These are phyloP conservation scores for Aureobasidium sp. DNA, from an alignment of 2,329 filamentous ascomycete genomes.

Conservation along the genomic window DNA sequence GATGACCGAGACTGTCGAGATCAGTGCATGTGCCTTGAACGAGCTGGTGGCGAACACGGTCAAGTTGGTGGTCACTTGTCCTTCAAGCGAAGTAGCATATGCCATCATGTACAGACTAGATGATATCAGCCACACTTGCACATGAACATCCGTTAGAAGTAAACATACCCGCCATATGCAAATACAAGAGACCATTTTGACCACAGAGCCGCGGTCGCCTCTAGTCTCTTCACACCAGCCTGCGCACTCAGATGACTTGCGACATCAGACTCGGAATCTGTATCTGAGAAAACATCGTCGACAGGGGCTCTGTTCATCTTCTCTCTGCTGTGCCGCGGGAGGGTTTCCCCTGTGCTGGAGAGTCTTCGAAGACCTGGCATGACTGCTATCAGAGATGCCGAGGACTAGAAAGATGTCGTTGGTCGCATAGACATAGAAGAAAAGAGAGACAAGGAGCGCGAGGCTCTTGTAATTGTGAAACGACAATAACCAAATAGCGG, in stretches of 20 bases:
- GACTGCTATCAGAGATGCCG: conserved; percentile 10
- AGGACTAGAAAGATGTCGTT: not conserved
- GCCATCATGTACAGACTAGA: conserved; percentile 46
- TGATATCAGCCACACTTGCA: not conserved
- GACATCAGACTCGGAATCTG: conserved; percentile 7
- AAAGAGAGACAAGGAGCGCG: not conserved
- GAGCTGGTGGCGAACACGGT: conserved; percentile 58
- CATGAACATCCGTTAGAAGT: not conserved
- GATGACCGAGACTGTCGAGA: conserved; percentile 56
- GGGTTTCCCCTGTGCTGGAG: conserved; percentile 6
- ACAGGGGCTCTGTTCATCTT: not conserved
- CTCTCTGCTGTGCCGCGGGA: not conserved
- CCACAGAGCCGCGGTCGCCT: conserved; percentile 42
- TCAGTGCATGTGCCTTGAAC: conserved; percentile 55
- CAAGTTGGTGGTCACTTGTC: conserved; percentile 53
- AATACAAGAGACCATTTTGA: conserved; percentile 37
- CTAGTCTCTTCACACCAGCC: conserved; percentile 40
- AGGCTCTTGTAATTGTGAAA: not conserved
- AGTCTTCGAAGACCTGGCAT: conserved; percentile 11
- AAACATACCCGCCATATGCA: conserved; percentile 35
- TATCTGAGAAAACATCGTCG: not conserved
- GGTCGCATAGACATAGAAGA: not conserved
- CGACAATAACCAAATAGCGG: conserved; percentile 8
- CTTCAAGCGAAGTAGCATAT: conserved; percentile 59
- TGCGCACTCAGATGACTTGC: conserved; percentile 26